Conservation (phyloP, 1,284 basidiomycete genomes). For the Puccinia coronata region DNA sequence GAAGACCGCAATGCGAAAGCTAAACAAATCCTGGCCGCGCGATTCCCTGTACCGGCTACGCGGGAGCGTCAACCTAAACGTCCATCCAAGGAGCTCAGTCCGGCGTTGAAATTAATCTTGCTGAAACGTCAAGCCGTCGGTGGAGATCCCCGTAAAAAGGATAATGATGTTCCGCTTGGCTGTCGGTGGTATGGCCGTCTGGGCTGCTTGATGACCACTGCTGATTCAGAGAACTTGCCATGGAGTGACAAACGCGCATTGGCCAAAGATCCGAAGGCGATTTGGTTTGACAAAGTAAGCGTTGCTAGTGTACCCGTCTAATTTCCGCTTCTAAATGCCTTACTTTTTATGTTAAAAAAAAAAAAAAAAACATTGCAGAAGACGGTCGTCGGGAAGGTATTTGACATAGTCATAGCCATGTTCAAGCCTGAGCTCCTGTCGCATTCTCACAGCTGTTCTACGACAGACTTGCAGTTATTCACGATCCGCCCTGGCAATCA, state of each 20-base stretch:
- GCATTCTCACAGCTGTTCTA: slow-evolving; percentile 9
- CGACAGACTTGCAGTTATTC: slow-evolving; percentile 36
- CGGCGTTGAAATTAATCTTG: slow-evolving; percentile 41
- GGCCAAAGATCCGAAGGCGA: background rate
- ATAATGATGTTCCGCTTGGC: slow-evolving; percentile 35
- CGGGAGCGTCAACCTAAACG: slow-evolving; percentile 14
- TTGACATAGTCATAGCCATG: slow-evolving; percentile 18
- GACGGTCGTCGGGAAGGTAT: slow-evolving; percentile 40
- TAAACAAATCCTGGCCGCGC: slow-evolving; percentile 35
- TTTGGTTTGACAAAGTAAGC: slow-evolving; percentile 47
- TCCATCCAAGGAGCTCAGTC: slow-evolving; percentile 25
- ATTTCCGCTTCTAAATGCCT: background rate
- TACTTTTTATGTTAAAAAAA: no score
- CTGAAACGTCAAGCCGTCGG: slow-evolving; percentile 30
- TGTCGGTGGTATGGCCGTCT: slow-evolving; percentile 45
- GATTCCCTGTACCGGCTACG: slow-evolving; percentile 14
- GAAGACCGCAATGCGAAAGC: slow-evolving; percentile 30
- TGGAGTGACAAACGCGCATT: background rate
- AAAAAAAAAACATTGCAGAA: slow-evolving; percentile 24
- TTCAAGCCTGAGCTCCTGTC: slow-evolving; percentile 35
- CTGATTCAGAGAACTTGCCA: background rate
- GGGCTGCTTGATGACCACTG: background rate
- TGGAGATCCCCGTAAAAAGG: slow-evolving; percentile 46
- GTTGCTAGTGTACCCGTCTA: background rate
- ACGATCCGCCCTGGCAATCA: background rate